Base-by-base conservation (phyloP, 2,329 filamentous ascomycete genomes). In the Talaromyces sp. region DNA sequence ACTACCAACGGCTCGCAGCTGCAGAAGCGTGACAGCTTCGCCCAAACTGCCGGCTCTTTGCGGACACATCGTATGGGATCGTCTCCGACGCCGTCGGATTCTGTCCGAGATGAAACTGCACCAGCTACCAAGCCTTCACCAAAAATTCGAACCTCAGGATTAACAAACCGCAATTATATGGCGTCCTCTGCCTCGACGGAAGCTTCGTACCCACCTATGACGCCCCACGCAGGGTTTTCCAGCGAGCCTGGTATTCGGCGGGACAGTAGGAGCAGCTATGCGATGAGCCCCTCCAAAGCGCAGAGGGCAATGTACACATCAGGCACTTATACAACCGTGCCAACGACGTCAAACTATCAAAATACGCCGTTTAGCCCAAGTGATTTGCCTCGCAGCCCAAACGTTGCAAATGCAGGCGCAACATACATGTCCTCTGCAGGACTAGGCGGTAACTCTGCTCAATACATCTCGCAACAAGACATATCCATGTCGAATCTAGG, bases 1-100 rank as follows among this genome's bases (percentile, higher is more conserved):
- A 90, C 87, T 13, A 89, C 89, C 31, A 75, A 78, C 59, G 79
- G 79, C 46, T 81, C 80, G n/a, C 79, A 81, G 64, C 67, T 81
- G 17, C 79, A 81, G 66, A 79, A 80, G 65, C 78, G 79, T 62
- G 79, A 81, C 63, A 71, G 72, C 58, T 79, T 79, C 63, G 70
- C 75, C 19, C 75, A 77, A 50, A 59, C 68, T 14, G 63, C 69
- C 46, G 67, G 65, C 41, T 66, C 66, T 24, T 64, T 58, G 32
- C 63, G 14, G 21, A 5, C 43, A 3, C 43, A 19, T 46, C 64
- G 53, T 62, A 65, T 41, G 70, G 74, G 26, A 65, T 73, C 14
- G 52, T 32, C 65, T 62, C 58, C 64, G 21, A 46, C n/a, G 55
- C 27, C 61, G 49, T 66, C 56, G 64, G 69, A 27, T 64, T 62